phyloP scores from a whole-genome alignment of 805 yeast species.

The Teunomyces funiuensis region DNA sequence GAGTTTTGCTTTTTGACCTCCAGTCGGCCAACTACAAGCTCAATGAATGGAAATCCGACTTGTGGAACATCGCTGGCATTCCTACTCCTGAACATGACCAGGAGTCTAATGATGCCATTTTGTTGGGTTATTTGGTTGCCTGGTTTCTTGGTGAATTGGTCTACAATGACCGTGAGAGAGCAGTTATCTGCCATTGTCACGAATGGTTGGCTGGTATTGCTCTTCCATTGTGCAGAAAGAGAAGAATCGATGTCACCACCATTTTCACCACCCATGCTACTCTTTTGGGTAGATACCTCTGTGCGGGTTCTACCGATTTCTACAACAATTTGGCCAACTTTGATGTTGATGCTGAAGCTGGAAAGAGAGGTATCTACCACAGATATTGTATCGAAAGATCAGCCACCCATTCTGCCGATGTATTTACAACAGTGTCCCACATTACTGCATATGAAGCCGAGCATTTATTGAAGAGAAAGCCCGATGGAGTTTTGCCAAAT shows the following conservation, averaged over 20 bases:
- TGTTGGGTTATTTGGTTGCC: constrained; percentile 89
- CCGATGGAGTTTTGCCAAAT: constrained; percentile 96
- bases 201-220: constrained; percentile 99
- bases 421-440: constrained; percentile 94
- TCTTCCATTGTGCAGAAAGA: constrained; percentile 84
- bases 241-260: constrained; percentile 90
- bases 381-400: constrained; percentile 96
- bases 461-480: constrained; percentile 89
- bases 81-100: constrained; percentile 89
- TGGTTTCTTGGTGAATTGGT: constrained; percentile 96
- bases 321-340: constrained; percentile 85
- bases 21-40: constrained; percentile 66
- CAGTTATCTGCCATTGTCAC: constrained; percentile 91
- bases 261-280: constrained; percentile 98
- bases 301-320: constrained; percentile 96
- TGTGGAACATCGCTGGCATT: constrained; percentile 88
- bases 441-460: constrained; percentile 97
- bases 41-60: constrained; percentile 91
- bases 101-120: constrained; percentile 90
- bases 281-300: constrained; percentile 85
- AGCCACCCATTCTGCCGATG: constrained; percentile 94
- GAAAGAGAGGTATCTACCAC: constrained; percentile 95
- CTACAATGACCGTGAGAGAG: constrained; percentile 78
- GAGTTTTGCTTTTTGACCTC: constrained; percentile 85
- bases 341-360: constrained; percentile 97